Base-by-base conservation (phyloP, 768 basidiomycete genomes). In the Tylopilus plumbeoviolaceoides region DNA sequence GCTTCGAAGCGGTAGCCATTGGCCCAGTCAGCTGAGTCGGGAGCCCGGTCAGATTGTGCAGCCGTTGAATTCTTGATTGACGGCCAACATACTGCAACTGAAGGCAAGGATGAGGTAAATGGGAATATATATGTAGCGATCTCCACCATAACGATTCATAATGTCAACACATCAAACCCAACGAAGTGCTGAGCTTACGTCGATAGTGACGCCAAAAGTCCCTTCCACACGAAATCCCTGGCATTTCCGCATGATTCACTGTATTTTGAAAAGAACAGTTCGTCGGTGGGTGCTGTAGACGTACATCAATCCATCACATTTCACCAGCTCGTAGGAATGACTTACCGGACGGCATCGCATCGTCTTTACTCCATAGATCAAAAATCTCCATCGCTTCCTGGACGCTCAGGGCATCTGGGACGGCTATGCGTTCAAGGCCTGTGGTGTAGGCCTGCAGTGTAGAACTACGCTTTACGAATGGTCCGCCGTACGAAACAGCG, bases 171-270 rank as follows among this genome's bases (percentile, higher is more conserved):
- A 18, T 18, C 20, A 25, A 15, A 12, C 14, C 20, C 30, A 17
- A 38, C 28, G 35, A 15, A 28, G 18, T 11, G 25, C 1, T 47
- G 35, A 36, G 31, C 35, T 67, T 57, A 69, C 18, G 36, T 51
- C 51, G 64, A 58, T 47, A 69, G 41, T 42, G 69, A 63, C 48
- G 61, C 50, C 62, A 83, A 63, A 46, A 88, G 60, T 2, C 84
- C 85, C 46, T 79, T 81, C 78, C 80, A 81, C 38, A 89, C 85
- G 59, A 95, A 91, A 52, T 87, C 83, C 54, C 86, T 75, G 12
- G 91, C 76, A 67, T 93, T 93, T 40, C 91, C 92, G 49, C 77
- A 78, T 7, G 86, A 79, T 61, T 91, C 87, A 1, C 81, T 79
- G 58, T 88, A 92, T 66, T 89, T 91, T 10, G 83, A 72, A 63